phyloP scores from a whole-genome alignment of 371 early-diverging fungal genomes.

The Mucor plumbeus region DNA sequence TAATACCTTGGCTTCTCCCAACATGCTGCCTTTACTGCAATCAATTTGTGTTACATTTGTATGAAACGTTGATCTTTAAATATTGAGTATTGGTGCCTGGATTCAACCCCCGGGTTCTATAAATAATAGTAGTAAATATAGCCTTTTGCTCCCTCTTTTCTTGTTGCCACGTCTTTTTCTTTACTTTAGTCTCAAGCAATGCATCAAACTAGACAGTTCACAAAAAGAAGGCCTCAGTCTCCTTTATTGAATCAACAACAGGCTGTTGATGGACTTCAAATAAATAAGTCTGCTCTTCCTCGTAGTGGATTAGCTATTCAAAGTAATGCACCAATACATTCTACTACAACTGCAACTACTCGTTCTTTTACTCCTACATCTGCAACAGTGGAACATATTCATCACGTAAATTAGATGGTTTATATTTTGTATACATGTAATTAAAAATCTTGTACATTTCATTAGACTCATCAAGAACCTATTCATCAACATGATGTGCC shows the following conservation, averaged over 20 bases:
- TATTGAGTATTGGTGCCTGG: not conserved
- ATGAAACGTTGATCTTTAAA: not conserved
- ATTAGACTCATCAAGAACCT: not conserved
- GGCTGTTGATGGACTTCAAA: constrained; percentile 17
- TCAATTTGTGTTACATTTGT: too few species aligned
- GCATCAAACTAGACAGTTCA: constrained; percentile 33
- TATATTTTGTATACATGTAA: not conserved
- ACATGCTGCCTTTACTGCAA: too few species aligned
- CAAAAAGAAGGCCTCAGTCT: constrained; percentile 27
- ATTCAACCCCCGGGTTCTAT: not conserved
- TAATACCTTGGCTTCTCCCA: too few species aligned
- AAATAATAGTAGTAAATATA: not conserved
- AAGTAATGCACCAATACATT: constrained; percentile 21
- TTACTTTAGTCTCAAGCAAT: not conserved
- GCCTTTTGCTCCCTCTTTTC: not conserved
- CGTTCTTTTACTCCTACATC: not conserved
- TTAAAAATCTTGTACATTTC: not conserved
- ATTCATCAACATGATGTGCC: not conserved
- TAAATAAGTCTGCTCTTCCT: constrained; percentile 14
- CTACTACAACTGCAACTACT: not conserved
- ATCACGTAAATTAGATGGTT: not conserved
- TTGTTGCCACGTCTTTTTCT: not conserved
- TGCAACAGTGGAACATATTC: not conserved
- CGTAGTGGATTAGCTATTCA: constrained; percentile 26
- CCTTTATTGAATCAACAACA: constrained; percentile 16